Evolutionary conservation across 768 basidiomycete species (phyloP), one percentile per base, ranked within the genome.

Genomic region (Terana coerulea): DNA sequence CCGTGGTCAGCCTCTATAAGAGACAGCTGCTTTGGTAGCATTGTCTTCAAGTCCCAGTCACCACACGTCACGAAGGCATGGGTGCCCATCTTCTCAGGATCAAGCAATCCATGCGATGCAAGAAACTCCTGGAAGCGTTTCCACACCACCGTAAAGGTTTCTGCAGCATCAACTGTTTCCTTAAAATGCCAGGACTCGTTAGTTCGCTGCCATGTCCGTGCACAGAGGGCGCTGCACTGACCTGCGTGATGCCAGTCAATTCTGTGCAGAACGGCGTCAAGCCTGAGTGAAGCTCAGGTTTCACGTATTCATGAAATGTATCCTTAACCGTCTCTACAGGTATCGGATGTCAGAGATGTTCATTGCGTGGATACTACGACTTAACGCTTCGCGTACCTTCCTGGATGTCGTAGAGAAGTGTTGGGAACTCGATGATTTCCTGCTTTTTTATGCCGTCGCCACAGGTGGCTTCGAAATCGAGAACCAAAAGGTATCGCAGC

Each of bases 371-470:
- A 22, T 14, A 34, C 10, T 34, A 34, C 33, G 10, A 34, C 33
- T 35, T 35, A 21, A 22, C 2, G 33, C n/a, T 11, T 10, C 6
- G 15, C 49, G 14, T 24, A 45, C 53, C 53, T 31, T 62, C 39
- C 31, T 62, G 29, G 4, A 64, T 14, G 47, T 64, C 54, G 41
- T 67, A 67, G 3, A 67, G 34, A 11, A 67, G 47, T 3, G 62
- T 64, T 2, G 63, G 65, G 43, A 67, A 61, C 44, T 67, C 65
- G 30, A 64, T 67, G 49, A 64, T 64, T 44, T 67, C 65, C 49
- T 54, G 54, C 24, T 53, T 46, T 11, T 46, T 46, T 1, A 59
- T 50, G 5, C 52, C 52, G 22, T 64, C 63, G 3, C 54, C 61
- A 47, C 65, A 64, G 9, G 63, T 64, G 0, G 63, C 65, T 44